Conservation (phyloP, 306 rosid species). For the Quercus bicolor region DNA sequence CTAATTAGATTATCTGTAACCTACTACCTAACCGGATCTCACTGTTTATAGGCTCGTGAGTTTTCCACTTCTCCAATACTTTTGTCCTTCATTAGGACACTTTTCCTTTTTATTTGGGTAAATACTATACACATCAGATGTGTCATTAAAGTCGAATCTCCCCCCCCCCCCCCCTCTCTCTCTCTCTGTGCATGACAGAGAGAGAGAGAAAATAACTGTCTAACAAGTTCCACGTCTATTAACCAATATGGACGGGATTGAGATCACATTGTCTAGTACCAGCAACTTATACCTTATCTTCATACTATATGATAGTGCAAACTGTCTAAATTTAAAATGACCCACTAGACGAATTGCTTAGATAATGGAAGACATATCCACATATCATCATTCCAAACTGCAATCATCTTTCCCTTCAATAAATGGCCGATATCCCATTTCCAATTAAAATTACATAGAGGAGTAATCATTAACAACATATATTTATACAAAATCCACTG, state of each 20-base stretch:
- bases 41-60: constrained; percentile 23
- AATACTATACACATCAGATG: not conserved
- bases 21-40: constrained; percentile 27
- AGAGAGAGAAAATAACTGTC: not conserved
- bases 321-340: not conserved
- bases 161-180: too few relatives aligned
- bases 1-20: constrained; percentile 15
- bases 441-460: not conserved
- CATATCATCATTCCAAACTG: not conserved
- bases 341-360: not conserved
- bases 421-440: not conserved
- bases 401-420: not conserved
- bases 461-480: not conserved
- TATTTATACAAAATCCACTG: not conserved
- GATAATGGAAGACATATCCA: not conserved
- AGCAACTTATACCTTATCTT: not conserved
- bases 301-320: not conserved
- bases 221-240: not conserved
- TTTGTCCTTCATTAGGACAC: not conserved
- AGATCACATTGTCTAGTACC: not conserved
- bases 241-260: not conserved
- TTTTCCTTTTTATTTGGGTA: not conserved
- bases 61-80: constrained; percentile 17
- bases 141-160: not conserved
- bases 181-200: too few relatives aligned